Percentiles rank a stretch among this genome's conserved stretches.
Evolutionary conservation across 1,284 basidiomycete genomes (phyloP).

Genomic region (Sporisorium graminicola): DNA sequence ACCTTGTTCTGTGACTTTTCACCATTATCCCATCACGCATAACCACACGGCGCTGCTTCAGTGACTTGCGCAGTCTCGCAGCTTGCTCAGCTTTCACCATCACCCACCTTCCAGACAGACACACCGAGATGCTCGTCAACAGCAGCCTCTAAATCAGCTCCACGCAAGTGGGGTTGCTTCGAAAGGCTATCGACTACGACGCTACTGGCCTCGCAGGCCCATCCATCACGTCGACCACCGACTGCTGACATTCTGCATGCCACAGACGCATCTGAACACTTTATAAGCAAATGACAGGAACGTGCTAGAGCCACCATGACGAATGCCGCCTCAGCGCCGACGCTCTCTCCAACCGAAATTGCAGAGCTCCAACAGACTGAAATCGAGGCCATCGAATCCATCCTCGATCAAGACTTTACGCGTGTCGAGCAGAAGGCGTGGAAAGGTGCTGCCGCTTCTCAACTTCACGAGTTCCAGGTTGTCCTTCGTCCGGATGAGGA

Average conservation of each 20-base stretch:
- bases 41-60: neutral
- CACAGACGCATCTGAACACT: conserved; percentile 17
- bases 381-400: conserved; percentile 61
- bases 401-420: conserved; percentile 60
- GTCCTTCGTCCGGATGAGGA: conserved; percentile 60
- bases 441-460: conserved; percentile 44
- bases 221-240: neutral
- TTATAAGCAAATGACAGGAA: conserved; percentile 17
- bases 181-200: conserved; percentile 12
- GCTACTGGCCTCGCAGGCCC: conserved; percentile 9
- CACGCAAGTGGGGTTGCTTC: conserved; percentile 47
- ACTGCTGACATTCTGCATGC: neutral
- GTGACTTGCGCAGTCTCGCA: neutral
- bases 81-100: conserved; percentile 3
- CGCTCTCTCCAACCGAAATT: conserved; percentile 51
- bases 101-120: neutral
- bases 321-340: conserved; percentile 10
- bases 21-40: conserved; percentile 9
- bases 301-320: conserved; percentile 17
- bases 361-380: conserved; percentile 61
- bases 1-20: conserved; percentile 1
- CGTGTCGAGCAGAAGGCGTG: conserved; percentile 53
- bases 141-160: conserved; percentile 33
- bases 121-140: conserved; percentile 27
- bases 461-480: conserved; percentile 59